phyloP scores from a whole-genome alignment of 2,329 filamentous ascomycete species.

The Colletotrichum tanaceti region DNA sequence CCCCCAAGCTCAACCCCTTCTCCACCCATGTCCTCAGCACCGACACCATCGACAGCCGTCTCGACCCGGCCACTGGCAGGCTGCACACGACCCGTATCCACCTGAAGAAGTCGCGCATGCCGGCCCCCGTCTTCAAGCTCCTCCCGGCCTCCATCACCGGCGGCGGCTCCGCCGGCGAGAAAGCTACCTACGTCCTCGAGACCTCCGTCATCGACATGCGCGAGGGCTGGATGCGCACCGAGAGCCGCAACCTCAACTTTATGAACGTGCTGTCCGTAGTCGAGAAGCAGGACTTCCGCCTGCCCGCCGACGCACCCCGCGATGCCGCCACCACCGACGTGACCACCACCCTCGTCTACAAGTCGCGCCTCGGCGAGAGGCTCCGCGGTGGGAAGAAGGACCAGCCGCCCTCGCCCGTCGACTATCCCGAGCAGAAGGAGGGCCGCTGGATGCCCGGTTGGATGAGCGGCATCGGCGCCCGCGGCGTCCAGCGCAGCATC shows the following conservation, averaged over 20 bases:
- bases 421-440: conserved; percentile 53
- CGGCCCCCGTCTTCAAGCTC: conserved; percentile 78
- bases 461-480: conserved; percentile 71
- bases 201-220: conserved; percentile 82
- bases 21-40: conserved; percentile 84
- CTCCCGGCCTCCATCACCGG: conserved; percentile 77
- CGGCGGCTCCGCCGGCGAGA: conserved; percentile 68
- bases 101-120: conserved; percentile 83
- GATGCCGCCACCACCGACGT: conserved; percentile 73
- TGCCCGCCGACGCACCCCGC: conserved; percentile 50
- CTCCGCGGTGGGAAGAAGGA: conserved; percentile 65
- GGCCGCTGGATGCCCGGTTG: conserved; percentile 64
- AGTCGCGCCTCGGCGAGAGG: conserved; percentile 77
- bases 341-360: conserved; percentile 78
- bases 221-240: conserved; percentile 85
- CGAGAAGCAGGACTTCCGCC: conserved; percentile 77
- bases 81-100: conserved; percentile 84
- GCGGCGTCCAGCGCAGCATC: conserved; percentile 81
- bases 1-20: conserved; percentile 78
- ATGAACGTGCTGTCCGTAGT: conserved; percentile 83
- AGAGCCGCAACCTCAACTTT: conserved; percentile 85
- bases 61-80: conserved; percentile 79
- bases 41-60: conserved; percentile 80
- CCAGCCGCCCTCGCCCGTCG: conserved; percentile 52
- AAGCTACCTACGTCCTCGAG: conserved; percentile 84